phyloP scores from a whole-genome alignment of 176 grass and related monocot species.

The Juncus inflexus region DNA sequence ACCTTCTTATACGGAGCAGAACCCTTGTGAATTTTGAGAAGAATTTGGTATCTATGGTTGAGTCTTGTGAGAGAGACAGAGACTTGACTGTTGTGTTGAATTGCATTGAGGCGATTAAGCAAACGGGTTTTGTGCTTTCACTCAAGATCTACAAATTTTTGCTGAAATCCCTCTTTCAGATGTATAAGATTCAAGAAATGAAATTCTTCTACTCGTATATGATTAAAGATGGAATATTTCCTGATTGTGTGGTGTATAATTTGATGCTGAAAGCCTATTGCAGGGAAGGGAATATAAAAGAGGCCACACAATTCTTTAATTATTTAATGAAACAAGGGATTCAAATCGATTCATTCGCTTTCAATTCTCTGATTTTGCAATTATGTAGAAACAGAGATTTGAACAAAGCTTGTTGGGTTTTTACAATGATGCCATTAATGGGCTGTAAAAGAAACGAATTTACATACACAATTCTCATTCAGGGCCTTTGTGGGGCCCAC shows the following conservation, averaged over 20 bases:
- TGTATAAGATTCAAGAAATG: constrained; percentile 54
- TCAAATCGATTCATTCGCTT: constrained; percentile 51
- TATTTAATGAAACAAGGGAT: constrained; percentile 40
- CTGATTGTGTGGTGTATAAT: constrained; percentile 54
- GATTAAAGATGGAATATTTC: constrained; percentile 46
- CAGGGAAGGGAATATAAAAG: constrained; percentile 51
- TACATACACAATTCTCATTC: constrained; percentile 76
- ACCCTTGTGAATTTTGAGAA: constrained; percentile 39
- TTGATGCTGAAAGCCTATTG: constrained; percentile 66
- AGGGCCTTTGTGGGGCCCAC: constrained; percentile 41
- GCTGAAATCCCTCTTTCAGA: constrained; percentile 45
- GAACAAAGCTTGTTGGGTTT: constrained; percentile 60
- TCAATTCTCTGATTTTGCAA: constrained; percentile 48
- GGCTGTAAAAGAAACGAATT: constrained; percentile 63
- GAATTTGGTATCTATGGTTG: constrained; percentile 63
- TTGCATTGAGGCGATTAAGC: constrained; percentile 51
- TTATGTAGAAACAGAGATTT: constrained; percentile 43
- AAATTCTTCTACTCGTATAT: constrained; percentile 46
- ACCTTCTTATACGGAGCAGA: constrained; percentile 39
- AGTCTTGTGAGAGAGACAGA: constrained; percentile 33
- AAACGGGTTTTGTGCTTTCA: constrained; percentile 45
- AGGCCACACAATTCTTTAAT: constrained; percentile 42
- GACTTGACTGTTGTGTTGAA: constrained; percentile 39
- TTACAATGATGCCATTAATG: constrained; percentile 70
- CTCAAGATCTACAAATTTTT: constrained; percentile 63